Percentiles rank a stretch among this genome's conserved stretches.
Evolutionary conservation across 331 rosid species (phyloP).

Genomic region (Spiraea crenata): DNA sequence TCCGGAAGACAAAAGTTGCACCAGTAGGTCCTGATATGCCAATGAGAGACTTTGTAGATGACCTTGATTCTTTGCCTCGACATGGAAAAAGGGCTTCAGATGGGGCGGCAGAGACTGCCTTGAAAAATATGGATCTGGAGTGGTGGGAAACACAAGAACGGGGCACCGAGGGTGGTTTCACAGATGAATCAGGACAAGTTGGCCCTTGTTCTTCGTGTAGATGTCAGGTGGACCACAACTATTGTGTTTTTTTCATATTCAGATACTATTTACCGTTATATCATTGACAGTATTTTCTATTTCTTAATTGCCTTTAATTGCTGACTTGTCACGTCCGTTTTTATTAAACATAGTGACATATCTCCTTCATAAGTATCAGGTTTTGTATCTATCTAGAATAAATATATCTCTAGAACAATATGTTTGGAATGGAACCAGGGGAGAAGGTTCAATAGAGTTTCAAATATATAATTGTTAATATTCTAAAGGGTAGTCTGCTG

Average conservation of each 20-base stretch:
- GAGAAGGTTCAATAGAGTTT: not conserved
- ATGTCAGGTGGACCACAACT: slow-evolving; percentile 65
- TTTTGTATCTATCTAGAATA: not conserved
- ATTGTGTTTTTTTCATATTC: slow-evolving; percentile 6
- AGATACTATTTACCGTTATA: not conserved
- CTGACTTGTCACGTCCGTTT: not conserved
- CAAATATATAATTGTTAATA: too few relatives aligned
- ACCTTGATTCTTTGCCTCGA: slow-evolving; percentile 46
- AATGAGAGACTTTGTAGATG: slow-evolving; percentile 88
- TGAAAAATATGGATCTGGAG: slow-evolving; percentile 43
- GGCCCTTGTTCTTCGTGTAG: slow-evolving; percentile 94
- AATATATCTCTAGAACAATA: not conserved
- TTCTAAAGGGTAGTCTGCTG: not conserved
- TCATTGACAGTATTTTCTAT: not conserved
- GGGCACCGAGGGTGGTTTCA: slow-evolving; percentile 64
- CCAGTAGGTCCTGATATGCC: slow-evolving; percentile 69
- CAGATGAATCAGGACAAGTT: slow-evolving; percentile 83
- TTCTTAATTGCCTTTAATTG: not conserved
- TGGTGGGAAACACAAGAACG: slow-evolving; percentile 99
- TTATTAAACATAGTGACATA: not conserved
- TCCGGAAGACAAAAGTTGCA: slow-evolving; percentile 63
- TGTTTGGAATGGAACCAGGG: not conserved
- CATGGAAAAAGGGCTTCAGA: slow-evolving; percentile 51
- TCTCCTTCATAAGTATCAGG: not conserved
- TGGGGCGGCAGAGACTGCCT: slow-evolving; percentile 35